These are phyloP conservation scores for Rhizoclosmatium hyalinum DNA, from an alignment of 371 early-diverging fungal species.

Conservation along the genomic window DNA sequence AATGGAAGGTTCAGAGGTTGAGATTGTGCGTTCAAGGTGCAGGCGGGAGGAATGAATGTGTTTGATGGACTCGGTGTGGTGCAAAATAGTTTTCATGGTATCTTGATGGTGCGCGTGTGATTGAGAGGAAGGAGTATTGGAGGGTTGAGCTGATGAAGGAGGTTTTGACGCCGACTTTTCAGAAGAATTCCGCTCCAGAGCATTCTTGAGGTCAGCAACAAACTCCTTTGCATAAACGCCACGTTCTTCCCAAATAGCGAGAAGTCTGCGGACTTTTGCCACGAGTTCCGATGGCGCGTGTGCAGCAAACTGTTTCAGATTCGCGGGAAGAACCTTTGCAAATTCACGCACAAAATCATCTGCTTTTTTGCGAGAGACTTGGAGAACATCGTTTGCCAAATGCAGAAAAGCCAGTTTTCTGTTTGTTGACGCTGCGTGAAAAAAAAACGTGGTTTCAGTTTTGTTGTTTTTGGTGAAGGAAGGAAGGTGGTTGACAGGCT, in stretches of 20 bases:
- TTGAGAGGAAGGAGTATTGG: neutral
- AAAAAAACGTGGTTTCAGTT: neutral
- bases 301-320: conserved; percentile 32
- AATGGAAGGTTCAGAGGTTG: neutral
- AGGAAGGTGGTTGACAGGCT: neutral
- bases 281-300: conserved; percentile 34
- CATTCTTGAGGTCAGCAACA: conserved; percentile 25
- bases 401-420: conserved; percentile 42
- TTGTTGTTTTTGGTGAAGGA: neutral
- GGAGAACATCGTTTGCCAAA: conserved; percentile 50
- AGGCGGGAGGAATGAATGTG: conserved; percentile 17
- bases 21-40: conserved; percentile 24
- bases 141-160: neutral
- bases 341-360: conserved; percentile 43
- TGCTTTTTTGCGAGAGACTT: conserved; percentile 41
- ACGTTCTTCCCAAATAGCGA: conserved; percentile 44
- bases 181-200: neutral
- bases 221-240: conserved; percentile 32
- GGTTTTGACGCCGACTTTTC: neutral
- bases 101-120: neutral
- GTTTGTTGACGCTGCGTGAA: conserved; percentile 28
- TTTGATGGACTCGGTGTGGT: conserved; percentile 27
- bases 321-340: conserved; percentile 36
- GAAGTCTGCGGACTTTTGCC: conserved; percentile 34
- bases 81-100: conserved; percentile 17